Conservation (phyloP, 306 rosid genomes). For the Casuarina cunninghamiana region DNA sequence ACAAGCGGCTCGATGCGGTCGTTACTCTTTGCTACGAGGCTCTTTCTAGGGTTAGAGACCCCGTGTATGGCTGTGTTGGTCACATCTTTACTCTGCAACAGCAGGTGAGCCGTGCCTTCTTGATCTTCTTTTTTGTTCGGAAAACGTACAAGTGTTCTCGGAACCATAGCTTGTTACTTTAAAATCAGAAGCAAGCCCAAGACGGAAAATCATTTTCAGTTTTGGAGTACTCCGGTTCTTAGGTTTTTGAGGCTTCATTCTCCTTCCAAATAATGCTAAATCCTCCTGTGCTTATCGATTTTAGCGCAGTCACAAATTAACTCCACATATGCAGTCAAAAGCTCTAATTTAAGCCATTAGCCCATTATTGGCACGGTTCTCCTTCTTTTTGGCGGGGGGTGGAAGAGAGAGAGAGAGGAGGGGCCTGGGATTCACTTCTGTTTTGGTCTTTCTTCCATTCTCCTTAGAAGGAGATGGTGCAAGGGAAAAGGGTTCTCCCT, state of each 20-base stretch:
- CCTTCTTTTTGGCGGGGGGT: no score
- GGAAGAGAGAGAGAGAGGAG: no score
- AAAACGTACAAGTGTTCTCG: neutral
- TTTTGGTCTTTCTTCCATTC: neutral
- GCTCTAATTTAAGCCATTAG: no score
- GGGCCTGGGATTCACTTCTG: no score
- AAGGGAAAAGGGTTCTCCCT: neutral
- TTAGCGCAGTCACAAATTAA: no score
- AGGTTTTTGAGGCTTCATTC: neutral
- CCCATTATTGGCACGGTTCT: no score
- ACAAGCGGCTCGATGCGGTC: conserved; percentile 72
- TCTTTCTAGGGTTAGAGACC: conserved; percentile 75
- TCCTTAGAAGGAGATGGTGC: neutral
- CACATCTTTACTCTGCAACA: conserved; percentile 89
- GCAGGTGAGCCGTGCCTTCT: conserved; percentile 47
- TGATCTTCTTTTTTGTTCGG: neutral
- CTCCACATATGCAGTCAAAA: no score
- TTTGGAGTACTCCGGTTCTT: neutral
- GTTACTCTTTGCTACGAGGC: conserved; percentile 86
- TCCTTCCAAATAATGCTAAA: neutral
- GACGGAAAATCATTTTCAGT: neutral
- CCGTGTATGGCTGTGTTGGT: conserved; percentile 79
- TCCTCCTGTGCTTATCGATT: neutral
- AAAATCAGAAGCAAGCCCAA: neutral
- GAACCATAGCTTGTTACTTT: neutral